Conservation (phyloP, 202 grass and related monocot species). For the Musa balbisiana region DNA sequence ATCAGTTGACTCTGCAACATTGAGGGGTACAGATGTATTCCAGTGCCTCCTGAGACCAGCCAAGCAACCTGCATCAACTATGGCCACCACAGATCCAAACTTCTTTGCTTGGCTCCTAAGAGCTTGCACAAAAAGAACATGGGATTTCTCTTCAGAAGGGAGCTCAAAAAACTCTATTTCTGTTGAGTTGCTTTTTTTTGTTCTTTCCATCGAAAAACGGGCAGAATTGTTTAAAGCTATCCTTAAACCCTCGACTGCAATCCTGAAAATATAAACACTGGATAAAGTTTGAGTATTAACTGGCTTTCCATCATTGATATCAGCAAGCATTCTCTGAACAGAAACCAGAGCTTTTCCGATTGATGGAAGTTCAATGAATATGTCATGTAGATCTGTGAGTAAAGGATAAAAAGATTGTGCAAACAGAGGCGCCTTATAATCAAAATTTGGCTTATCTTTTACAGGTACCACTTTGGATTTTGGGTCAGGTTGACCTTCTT, state of each 20-base stretch:
- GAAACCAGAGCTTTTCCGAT: slow-evolving; percentile 77
- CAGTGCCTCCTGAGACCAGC: slow-evolving; percentile 84
- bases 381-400: slow-evolving; percentile 74
- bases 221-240: slow-evolving; percentile 68
- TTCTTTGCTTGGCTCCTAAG: slow-evolving; percentile 71
- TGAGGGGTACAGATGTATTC: slow-evolving; percentile 57
- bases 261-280: slow-evolving; percentile 65
- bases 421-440: slow-evolving; percentile 60
- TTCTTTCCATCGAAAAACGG: slow-evolving; percentile 36
- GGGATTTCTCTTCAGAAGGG: slow-evolving; percentile 64
- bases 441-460: slow-evolving; percentile 33
- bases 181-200: slow-evolving; percentile 20
- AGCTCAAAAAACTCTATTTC: slow-evolving; percentile 61
- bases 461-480: slow-evolving; percentile 25
- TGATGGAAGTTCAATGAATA: slow-evolving; percentile 67
- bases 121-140: slow-evolving; percentile 70
- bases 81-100: slow-evolving; percentile 70
- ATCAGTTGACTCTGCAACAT: slow-evolving; percentile 48
- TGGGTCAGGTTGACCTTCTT: slow-evolving; percentile 27
- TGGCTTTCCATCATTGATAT: slow-evolving; percentile 63
- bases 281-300: slow-evolving; percentile 57
- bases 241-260: slow-evolving; percentile 75
- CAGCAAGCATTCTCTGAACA: slow-evolving; percentile 62
- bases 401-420: slow-evolving; percentile 78
- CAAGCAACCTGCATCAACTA: slow-evolving; percentile 79